Conservation (phyloP, 2,329 filamentous ascomycete genomes). For the Cordyceps javanica region DNA sequence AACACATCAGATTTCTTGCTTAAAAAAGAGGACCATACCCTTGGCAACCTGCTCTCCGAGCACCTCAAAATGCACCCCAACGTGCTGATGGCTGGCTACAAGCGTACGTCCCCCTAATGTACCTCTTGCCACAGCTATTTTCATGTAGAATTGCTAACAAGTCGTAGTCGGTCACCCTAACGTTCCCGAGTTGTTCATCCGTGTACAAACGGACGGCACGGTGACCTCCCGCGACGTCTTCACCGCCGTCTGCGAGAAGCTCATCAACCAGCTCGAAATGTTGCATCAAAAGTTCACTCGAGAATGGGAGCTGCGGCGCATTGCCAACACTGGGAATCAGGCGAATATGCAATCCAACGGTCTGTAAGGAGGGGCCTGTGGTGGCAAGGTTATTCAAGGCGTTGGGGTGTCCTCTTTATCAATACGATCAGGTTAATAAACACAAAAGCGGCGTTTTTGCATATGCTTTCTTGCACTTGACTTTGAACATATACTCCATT, state of each 20-base stretch:
- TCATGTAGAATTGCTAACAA: slow-evolving; percentile 16
- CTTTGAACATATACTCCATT: background rate
- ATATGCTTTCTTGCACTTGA: background rate
- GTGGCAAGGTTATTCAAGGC: background rate
- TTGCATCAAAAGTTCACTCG: slow-evolving; percentile 86
- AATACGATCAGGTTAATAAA: slow-evolving; percentile 8
- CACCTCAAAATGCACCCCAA: slow-evolving; percentile 79
- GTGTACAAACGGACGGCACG: slow-evolving; percentile 85
- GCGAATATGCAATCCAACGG: slow-evolving; percentile 36
- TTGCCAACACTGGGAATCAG: slow-evolving; percentile 62
- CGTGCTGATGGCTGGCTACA: slow-evolving; percentile 89
- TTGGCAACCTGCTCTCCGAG: slow-evolving; percentile 82
- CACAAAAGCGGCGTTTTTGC: background rate
- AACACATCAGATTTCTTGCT: slow-evolving; percentile 94
- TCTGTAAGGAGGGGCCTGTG: slow-evolving; percentile 17
- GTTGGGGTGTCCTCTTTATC: slow-evolving; percentile 20
- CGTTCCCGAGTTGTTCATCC: slow-evolving; percentile 59
- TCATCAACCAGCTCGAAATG: slow-evolving; percentile 74
- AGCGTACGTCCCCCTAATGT: slow-evolving; percentile 47
- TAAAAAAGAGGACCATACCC: slow-evolving; percentile 94
- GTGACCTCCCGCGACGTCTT: slow-evolving; percentile 87
- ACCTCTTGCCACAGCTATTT: background rate
- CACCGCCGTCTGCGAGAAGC: slow-evolving; percentile 69
- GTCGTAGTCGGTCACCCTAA: slow-evolving; percentile 51
- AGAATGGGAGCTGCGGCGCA: slow-evolving; percentile 83